These are phyloP conservation scores for Pleurotus citrinopileatus DNA, from an alignment of 768 basidiomycete genomes.

Conservation along the genomic window DNA sequence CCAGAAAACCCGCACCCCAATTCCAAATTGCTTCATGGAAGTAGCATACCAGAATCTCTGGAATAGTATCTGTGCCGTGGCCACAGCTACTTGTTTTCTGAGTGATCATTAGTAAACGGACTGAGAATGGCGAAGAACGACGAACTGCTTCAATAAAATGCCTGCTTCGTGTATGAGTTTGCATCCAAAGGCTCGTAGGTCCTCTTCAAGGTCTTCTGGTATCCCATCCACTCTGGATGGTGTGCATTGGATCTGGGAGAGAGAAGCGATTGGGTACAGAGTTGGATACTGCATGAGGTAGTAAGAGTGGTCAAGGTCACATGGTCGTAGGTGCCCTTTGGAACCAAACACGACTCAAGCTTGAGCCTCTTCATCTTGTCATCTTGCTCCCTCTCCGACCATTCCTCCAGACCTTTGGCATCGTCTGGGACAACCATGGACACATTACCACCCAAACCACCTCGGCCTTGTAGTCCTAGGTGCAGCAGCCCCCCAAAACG, in stretches of 20 bases:
- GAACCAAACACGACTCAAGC: too few relatives aligned
- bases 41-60: conserved; percentile 97
- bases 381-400: not conserved
- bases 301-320: too few relatives aligned
- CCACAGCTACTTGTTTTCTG: conserved; percentile 95
- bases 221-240: conserved; percentile 85
- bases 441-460: conserved; percentile 39
- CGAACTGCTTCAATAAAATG: conserved; percentile 85
- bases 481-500: conserved; percentile 11
- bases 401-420: not conserved
- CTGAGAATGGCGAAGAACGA: conserved; percentile 8
- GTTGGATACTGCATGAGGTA: conserved; percentile 15
- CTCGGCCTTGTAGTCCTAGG: conserved; percentile 22
- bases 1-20: conserved; percentile 89
- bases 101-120: not conserved
- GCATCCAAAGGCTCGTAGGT: conserved; percentile 87
- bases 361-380: not conserved
- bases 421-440: conserved; percentile 23
- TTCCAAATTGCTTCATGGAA: conserved; percentile 92
- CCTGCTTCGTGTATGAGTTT: conserved; percentile 96
- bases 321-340: too few relatives aligned
- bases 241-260: conserved; percentile 71
- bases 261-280: conserved; percentile 83
- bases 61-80: conserved; percentile 94
- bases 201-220: conserved; percentile 78